Conservation (phyloP, 2,329 filamentous ascomycete species). For the Penicillium concentricum region DNA sequence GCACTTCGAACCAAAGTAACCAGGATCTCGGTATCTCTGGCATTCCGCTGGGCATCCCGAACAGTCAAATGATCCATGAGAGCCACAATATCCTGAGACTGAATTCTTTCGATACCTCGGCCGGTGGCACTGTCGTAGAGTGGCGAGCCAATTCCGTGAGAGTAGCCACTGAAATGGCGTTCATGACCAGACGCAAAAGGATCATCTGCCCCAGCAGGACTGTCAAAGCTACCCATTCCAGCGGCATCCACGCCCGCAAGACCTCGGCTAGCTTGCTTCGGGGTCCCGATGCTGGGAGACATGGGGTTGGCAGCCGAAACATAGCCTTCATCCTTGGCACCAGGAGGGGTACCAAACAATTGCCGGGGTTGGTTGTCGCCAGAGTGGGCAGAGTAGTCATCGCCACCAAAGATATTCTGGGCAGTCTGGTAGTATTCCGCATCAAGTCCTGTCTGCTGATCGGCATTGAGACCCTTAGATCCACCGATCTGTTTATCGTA, state of each 20-base stretch:
- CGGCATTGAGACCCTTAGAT: conserved; percentile 55
- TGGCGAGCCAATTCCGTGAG: conserved; percentile 84
- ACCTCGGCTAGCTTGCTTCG: conserved; percentile 46
- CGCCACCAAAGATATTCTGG: conserved; percentile 36
- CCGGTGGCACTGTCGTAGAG: conserved; percentile 89
- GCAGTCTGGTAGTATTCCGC: conserved; percentile 62
- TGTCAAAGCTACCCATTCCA: conserved; percentile 52
- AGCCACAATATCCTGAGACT: conserved; percentile 94
- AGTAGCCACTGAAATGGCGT: conserved; percentile 81
- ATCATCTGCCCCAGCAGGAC: conserved; percentile 55
- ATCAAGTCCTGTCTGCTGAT: conserved; percentile 57
- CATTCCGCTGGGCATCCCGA: conserved; percentile 92
- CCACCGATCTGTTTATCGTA: conserved; percentile 43
- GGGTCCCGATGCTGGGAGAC: conserved; percentile 49
- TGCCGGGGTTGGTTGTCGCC: conserved; percentile 37
- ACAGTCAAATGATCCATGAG: conserved; percentile 99
- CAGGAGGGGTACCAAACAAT: conserved; percentile 55
- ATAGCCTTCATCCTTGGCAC: conserved; percentile 82
- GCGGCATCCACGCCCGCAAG: conserved; percentile 56
- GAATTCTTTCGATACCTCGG: conserved; percentile 82
- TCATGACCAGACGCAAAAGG: conserved; percentile 61
- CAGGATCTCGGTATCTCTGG: conserved; percentile 92
- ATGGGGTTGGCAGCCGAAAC: conserved; percentile 70
- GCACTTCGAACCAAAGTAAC: conserved; percentile 91
- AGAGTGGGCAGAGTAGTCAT: conserved; percentile 38